phyloP scores from a whole-genome alignment of 2,329 filamentous ascomycete species.

The Fusarium sp. region DNA sequence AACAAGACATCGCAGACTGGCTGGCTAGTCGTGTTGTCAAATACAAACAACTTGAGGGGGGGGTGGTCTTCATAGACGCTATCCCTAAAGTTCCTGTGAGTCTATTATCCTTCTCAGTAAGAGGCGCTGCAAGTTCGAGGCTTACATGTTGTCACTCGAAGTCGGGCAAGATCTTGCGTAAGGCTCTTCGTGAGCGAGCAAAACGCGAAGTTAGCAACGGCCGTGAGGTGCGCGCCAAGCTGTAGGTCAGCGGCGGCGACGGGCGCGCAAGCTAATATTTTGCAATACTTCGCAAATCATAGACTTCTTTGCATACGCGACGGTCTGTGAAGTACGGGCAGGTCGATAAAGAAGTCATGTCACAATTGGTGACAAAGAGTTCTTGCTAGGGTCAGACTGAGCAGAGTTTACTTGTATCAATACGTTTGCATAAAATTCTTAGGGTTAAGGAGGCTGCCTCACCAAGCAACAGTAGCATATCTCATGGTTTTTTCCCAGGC shows the following conservation, averaged over 20 bases:
- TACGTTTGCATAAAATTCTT: background rate
- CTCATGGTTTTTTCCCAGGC: background rate
- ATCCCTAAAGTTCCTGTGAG: constrained; percentile 69
- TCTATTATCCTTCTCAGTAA: background rate
- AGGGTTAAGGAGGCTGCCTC: background rate
- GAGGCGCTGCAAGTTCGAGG: background rate
- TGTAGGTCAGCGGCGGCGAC: constrained; percentile 40
- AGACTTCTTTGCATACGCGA: constrained; percentile 13
- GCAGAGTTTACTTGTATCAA: background rate
- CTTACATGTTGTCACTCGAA: constrained; percentile 40
- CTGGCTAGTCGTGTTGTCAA: constrained; percentile 69
- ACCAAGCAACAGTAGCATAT: background rate
- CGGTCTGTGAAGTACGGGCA: background rate
- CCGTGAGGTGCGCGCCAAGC: constrained; percentile 45
- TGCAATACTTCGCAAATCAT: constrained; percentile 27
- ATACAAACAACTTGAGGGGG: constrained; percentile 75
- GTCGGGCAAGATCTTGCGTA: constrained; percentile 75
- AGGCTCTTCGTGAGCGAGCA: constrained; percentile 66
- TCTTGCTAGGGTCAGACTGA: background rate
- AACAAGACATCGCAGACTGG: constrained; percentile 67
- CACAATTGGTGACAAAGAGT: background rate
- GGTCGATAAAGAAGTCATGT: background rate
- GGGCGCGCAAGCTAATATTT: constrained; percentile 37
- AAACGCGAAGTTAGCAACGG: constrained; percentile 59
- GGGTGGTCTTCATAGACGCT: constrained; percentile 72